These are phyloP conservation scores for Camelina hispida DNA, from an alignment of 345 rosid species.

Conservation along the genomic window DNA sequence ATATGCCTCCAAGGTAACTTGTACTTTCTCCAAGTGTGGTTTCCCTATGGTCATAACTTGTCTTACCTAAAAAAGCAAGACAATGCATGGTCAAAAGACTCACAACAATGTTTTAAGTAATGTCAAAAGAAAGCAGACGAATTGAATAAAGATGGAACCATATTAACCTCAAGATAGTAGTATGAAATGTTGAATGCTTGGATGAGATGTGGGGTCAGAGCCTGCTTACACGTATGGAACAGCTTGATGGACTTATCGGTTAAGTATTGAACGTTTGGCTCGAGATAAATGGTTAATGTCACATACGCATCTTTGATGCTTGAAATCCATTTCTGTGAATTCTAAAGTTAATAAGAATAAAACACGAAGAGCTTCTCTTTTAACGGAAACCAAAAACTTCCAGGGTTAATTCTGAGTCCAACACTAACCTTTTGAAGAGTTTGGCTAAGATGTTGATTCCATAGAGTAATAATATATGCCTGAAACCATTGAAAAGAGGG, in stretches of 20 bases:
- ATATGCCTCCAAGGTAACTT: constrained; percentile 43
- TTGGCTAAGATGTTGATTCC: constrained; percentile 47
- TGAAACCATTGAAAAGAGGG: constrained; percentile 15
- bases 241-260: constrained; percentile 36
- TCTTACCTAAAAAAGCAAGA: constrained; percentile 35
- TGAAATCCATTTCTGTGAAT: constrained; percentile 47
- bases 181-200: constrained; percentile 22
- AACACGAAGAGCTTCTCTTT: background rate
- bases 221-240: constrained; percentile 35
- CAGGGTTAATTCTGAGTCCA: too few relatives aligned
- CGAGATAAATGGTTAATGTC: constrained; percentile 21
- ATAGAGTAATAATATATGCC: constrained; percentile 37
- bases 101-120: background rate
- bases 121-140: background rate
- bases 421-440: constrained; percentile 39
- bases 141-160: constrained; percentile 10
- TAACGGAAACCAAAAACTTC: background rate
- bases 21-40: constrained; percentile 37
- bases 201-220: constrained; percentile 34
- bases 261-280: constrained; percentile 39
- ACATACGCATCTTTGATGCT: constrained; percentile 37
- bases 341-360: background rate
- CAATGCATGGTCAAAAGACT: background rate
- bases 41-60: constrained; percentile 32
- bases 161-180: constrained; percentile 44